phyloP scores from a whole-genome alignment of 306 rosid species.

The Prunus dulcis region DNA sequence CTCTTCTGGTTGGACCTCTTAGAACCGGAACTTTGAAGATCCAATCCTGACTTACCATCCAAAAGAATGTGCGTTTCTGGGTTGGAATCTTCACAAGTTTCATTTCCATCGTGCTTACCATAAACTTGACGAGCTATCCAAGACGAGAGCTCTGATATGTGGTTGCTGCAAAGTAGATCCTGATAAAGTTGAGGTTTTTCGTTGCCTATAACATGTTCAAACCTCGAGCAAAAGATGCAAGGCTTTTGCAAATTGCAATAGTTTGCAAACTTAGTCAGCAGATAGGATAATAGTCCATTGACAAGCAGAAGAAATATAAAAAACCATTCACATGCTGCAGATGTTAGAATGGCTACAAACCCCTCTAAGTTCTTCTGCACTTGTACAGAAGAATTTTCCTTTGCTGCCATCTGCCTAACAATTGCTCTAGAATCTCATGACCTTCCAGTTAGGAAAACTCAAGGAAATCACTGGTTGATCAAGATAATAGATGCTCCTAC shows the following conservation, averaged over 20 bases:
- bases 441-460: conserved; percentile 15
- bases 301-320: conserved; percentile 70
- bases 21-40: conserved; percentile 38
- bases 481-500: conserved; percentile 20
- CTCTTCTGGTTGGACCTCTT: conserved; percentile 27
- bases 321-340: conserved; percentile 88
- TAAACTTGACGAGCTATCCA: conserved; percentile 51
- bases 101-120: conserved; percentile 47
- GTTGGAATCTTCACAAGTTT: conserved; percentile 60
- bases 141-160: conserved; percentile 61
- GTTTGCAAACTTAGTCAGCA: conserved; percentile 59
- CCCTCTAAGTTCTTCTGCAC: conserved; percentile 40
- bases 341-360: conserved; percentile 39
- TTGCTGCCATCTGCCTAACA: conserved; percentile 47
- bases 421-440: conserved; percentile 30
- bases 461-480: conserved; percentile 10
- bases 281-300: conserved; percentile 54
- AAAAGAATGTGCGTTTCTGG: conserved; percentile 42
- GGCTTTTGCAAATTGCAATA: conserved; percentile 71
- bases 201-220: conserved; percentile 49
- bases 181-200: conserved; percentile 41
- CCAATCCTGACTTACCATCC: conserved; percentile 48
- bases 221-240: conserved; percentile 82
- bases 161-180: conserved; percentile 59
- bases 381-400: conserved; percentile 43